phyloP scores from a whole-genome alignment of 441 rosid genomes.

The Rhodomyrtus psidioides region DNA sequence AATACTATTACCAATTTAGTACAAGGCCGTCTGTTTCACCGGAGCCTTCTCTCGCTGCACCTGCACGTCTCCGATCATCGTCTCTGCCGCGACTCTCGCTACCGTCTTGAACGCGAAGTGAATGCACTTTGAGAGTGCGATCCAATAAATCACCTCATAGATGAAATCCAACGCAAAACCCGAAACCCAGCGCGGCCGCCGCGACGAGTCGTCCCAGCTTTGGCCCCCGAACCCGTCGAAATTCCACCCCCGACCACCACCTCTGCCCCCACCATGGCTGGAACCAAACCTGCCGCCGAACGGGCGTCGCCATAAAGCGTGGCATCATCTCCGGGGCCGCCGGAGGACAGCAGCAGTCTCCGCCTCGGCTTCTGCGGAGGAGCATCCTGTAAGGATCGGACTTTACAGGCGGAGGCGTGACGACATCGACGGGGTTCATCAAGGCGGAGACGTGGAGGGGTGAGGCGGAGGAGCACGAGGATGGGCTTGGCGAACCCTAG shows the following conservation, averaged over 20 bases:
- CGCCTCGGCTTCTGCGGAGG: constrained; percentile 50
- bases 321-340: constrained; percentile 35
- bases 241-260: constrained; percentile 44
- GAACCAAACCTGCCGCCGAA: constrained; percentile 33
- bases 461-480: background rate
- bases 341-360: constrained; percentile 18
- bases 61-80: constrained; percentile 10
- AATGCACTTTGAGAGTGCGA: constrained; percentile 68
- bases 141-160: constrained; percentile 88
- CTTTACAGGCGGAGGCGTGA: constrained; percentile 14
- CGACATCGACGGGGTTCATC: background rate
- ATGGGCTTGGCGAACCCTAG: constrained; percentile 30
- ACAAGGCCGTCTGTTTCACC: constrained; percentile 33
- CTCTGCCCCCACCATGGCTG: constrained; percentile 6
- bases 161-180: constrained; percentile 60
- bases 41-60: constrained; percentile 44
- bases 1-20: constrained; percentile 8
- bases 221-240: constrained; percentile 23
- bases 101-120: constrained; percentile 78
- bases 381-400: constrained; percentile 24
- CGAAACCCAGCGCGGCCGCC: constrained; percentile 30
- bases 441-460: constrained; percentile 27
- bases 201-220: constrained; percentile 63
- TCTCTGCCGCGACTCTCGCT: constrained; percentile 26
- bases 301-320: background rate